Percentiles rank a stretch among this genome's conserved stretches.
These are phyloP conservation scores for Aspergillus baeticus DNA, from an alignment of 495 filamentous ascomycete genomes.

Conservation along the genomic window DNA sequence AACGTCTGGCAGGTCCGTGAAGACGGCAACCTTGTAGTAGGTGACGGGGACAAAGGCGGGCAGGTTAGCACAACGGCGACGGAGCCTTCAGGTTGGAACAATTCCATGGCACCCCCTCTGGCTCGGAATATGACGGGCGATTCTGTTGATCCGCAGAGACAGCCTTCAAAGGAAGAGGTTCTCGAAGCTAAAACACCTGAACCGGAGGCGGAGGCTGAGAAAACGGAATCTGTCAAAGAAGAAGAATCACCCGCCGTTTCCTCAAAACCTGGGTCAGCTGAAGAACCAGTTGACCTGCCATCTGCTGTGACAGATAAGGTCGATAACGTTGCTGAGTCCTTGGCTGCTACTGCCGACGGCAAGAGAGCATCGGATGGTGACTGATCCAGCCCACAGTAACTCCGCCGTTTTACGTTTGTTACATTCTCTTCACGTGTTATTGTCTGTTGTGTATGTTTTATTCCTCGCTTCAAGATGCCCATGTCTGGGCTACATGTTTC, in stretches of 20 bases:
- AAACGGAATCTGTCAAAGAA: slow-evolving; percentile 11
- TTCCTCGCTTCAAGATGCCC: background rate
- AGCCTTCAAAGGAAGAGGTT: slow-evolving; percentile 11
- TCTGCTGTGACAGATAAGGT: slow-evolving; percentile 14
- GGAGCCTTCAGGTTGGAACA: slow-evolving; percentile 25
- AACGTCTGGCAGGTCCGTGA: slow-evolving; percentile 51
- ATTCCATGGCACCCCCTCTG: slow-evolving; percentile 34
- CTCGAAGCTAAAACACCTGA: slow-evolving; percentile 9
- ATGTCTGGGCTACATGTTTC: slow-evolving; percentile 2
- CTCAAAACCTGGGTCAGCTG: background rate
- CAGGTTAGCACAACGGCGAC: slow-evolving; percentile 26
- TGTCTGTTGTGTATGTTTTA: slow-evolving; percentile 1
- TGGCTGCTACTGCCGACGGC: slow-evolving; percentile 31
- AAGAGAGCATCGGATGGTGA: slow-evolving; percentile 33
- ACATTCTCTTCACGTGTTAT: background rate
- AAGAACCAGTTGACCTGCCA: slow-evolving; percentile 4
- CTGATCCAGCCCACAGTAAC: background rate
- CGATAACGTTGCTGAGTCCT: slow-evolving; percentile 26
- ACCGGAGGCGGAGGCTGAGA: background rate
- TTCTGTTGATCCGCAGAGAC: slow-evolving; percentile 34
- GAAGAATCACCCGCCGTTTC: background rate
- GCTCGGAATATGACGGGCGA: slow-evolving; percentile 60
- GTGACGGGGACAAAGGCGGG: slow-evolving; percentile 22
- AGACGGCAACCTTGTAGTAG: slow-evolving; percentile 45
- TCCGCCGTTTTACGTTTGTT: background rate